Base-by-base conservation (phyloP, 2,329 filamentous ascomycete species). In the Karstenula rhodostoma region DNA sequence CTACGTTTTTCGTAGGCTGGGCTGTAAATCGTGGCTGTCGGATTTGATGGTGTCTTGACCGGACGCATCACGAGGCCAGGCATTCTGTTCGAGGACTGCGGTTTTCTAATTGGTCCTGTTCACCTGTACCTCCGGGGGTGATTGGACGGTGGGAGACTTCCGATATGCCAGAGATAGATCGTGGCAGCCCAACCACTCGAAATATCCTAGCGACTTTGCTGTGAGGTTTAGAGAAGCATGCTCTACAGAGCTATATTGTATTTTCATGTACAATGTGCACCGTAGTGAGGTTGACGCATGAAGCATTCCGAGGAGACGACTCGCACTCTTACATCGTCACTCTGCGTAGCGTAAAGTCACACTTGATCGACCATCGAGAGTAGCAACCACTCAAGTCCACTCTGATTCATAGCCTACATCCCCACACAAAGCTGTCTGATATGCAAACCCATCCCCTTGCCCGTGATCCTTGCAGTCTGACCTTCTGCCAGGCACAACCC, bases 361-460 rank as follows among this genome's bases (percentile, higher is more conserved):
- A 48, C 23, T 17, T 9, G 27, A 8, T 8, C 13, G 22, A 27
- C 44, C 46, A 46, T 13, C 29, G 8, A 46, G 8, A 42, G 10
- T 22, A 33, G 27, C 47, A 4, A 49, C 32, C 22, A 15, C 17
- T 13, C 17, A 50, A 43, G 4, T 35, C 40, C 19, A 55, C 50
- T 40, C 37, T 59, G 29, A 61, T 61, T 56, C 56, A 56, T 59
- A 49, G 56, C 48, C 56, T 59, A 59, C 56, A 56, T 59, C 15
- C 22, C 42, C 42, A 37, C 33, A 27, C n/a, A n/a, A 40, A 54
- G 40, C 29, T 48, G 40, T 33, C 32, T 42, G 43, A 54, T 58
- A 58, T 54, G 57, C 50, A 58, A 58, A 35, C 13, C 33, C 13
- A 22, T 2, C 52, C 52, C 25, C 25, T 44, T 46, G 15, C 33